phyloP scores from a whole-genome alignment of 257 asterid species.

The Echium plantagineum region DNA sequence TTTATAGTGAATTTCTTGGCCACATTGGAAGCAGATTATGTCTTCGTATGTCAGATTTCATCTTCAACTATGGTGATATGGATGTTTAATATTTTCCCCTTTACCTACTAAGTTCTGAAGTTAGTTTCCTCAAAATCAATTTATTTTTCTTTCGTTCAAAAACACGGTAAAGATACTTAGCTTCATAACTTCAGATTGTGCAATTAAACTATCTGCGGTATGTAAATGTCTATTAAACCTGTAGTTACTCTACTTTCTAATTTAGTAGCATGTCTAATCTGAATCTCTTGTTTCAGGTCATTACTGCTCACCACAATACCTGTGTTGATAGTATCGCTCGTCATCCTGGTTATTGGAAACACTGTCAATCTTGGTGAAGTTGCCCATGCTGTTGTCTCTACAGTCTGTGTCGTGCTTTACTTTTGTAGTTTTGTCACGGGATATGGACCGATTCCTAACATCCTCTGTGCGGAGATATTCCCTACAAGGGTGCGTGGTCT shows the following conservation, averaged over 20 bases:
- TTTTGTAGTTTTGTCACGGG: slow-evolving; percentile 89
- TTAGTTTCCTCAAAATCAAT: too few species aligned
- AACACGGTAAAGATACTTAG: too few species aligned
- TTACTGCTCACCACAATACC: slow-evolving; percentile 72
- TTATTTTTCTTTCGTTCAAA: too few species aligned
- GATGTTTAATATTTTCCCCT: too few species aligned
- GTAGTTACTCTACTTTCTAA: background rate
- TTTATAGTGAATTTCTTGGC: background rate
- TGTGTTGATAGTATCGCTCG: slow-evolving; percentile 45
- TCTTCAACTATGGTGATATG: too few species aligned
- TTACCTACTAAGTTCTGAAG: too few species aligned
- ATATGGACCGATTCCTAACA: slow-evolving; percentile 83
- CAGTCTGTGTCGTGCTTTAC: slow-evolving; percentile 62
- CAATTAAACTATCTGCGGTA: background rate
- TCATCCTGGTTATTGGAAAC: slow-evolving; percentile 57
- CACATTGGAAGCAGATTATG: background rate
- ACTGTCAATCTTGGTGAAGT: slow-evolving; percentile 40
- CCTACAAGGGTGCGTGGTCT: slow-evolving; percentile 86
- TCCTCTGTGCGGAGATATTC: slow-evolving; percentile 78
- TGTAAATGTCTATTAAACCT: background rate
- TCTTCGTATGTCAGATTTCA: background rate
- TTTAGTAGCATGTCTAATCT: background rate
- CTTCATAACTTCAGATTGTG: too few species aligned
- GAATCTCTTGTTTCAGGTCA: slow-evolving; percentile 35
- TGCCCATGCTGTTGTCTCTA: slow-evolving; percentile 64